Percentiles rank a stretch among this genome's conserved stretches.
phyloP scores from a whole-genome alignment of 257 asterid species.

The Solanum pinnatisectum region DNA sequence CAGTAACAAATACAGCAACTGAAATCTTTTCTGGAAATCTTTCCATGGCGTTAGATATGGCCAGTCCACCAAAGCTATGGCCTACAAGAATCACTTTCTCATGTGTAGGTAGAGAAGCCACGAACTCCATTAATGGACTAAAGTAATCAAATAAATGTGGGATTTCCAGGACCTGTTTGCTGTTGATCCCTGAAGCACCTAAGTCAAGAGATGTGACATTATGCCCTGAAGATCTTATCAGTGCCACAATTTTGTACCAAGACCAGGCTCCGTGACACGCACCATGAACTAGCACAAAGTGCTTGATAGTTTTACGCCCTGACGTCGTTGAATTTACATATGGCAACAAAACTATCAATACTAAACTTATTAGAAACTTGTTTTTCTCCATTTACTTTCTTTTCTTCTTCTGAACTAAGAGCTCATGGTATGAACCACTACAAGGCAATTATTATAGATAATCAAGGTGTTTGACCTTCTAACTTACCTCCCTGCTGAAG shows the following conservation, averaged over 20 bases:
- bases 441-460: not conserved
- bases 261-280: constrained; percentile 33
- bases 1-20: constrained; percentile 21
- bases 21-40: constrained; percentile 19
- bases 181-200: constrained; percentile 25
- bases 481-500: not conserved
- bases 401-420: not conserved
- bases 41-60: constrained; percentile 32
- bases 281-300: constrained; percentile 29
- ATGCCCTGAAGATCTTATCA: not conserved
- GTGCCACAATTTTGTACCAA: constrained; percentile 21
- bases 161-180: constrained; percentile 1
- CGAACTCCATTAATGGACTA: constrained; percentile 17
- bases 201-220: constrained; percentile 12
- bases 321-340: not conserved
- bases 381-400: not conserved
- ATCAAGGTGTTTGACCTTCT: not conserved
- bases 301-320: not conserved
- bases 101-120: constrained; percentile 14
- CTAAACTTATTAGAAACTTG: not conserved
- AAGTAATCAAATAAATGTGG: constrained; percentile 11
- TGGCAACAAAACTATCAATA: not conserved
- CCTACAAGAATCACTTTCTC: constrained; percentile 25
- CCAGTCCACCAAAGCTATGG: constrained; percentile 26
- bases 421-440: not conserved